These are phyloP conservation scores for Blumeriella jaapii DNA, from an alignment of 2,329 filamentous ascomycete species.

Conservation along the genomic window DNA sequence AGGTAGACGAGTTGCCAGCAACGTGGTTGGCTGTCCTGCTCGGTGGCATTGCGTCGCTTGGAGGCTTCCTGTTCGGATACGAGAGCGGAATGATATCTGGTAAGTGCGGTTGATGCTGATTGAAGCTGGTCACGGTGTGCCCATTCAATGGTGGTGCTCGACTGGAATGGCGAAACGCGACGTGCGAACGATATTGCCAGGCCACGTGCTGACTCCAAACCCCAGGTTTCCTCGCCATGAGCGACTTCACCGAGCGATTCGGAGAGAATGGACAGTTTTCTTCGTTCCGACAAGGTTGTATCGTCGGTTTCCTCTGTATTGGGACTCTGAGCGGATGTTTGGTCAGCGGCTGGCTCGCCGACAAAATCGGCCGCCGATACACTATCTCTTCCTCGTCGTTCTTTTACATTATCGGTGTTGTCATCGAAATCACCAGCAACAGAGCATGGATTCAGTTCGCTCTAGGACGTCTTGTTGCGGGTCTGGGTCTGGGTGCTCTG, in stretches of 20 bases:
- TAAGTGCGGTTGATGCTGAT: slow-evolving; percentile 22
- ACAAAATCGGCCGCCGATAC: slow-evolving; percentile 47
- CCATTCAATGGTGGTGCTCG: background rate
- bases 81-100: slow-evolving; percentile 34
- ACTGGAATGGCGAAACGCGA: background rate
- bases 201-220: slow-evolving; percentile 35
- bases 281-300: slow-evolving; percentile 48
- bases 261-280: slow-evolving; percentile 38
- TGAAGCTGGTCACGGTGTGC: too few relatives aligned
- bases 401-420: slow-evolving; percentile 51
- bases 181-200: background rate
- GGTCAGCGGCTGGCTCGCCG: slow-evolving; percentile 47
- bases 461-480: slow-evolving; percentile 52
- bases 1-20: slow-evolving; percentile 7
- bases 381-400: slow-evolving; percentile 52
- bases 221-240: slow-evolving; percentile 50
- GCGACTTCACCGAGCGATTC: slow-evolving; percentile 44
- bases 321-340: slow-evolving; percentile 49
- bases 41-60: slow-evolving; percentile 40
- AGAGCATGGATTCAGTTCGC: slow-evolving; percentile 52
- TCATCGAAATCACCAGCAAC: slow-evolving; percentile 49
- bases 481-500: slow-evolving; percentile 52
- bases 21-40: slow-evolving; percentile 36
- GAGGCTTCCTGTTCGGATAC: slow-evolving; percentile 44
- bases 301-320: slow-evolving; percentile 50